Evolutionary conservation across 2,329 filamentous ascomycete species (phyloP).

Genomic region (Claviceps maximensis): DNA sequence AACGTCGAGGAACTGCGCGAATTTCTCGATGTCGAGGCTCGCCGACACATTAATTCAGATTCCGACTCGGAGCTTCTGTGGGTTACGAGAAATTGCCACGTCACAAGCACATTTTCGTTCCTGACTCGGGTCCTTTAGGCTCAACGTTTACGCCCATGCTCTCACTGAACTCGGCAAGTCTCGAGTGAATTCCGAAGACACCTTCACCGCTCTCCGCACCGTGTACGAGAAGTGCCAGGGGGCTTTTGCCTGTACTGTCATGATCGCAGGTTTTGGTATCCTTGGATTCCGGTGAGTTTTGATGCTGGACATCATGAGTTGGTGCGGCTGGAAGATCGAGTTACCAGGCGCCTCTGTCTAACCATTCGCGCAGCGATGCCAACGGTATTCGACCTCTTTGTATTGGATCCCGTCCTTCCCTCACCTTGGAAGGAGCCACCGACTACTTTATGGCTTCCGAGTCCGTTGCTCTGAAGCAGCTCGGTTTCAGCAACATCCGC

Average conservation of each 20-base stretch:
- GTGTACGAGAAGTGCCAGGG: conserved; percentile 65
- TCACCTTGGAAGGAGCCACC: conserved; percentile 44
- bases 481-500: conserved; percentile 62
- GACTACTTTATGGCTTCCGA: conserved; percentile 92
- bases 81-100: neutral
- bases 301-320: neutral
- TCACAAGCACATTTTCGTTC: neutral
- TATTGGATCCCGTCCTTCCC: conserved; percentile 59
- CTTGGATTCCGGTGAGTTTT: conserved; percentile 52
- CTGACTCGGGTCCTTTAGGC: conserved; percentile 17
- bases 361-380: conserved; percentile 2
- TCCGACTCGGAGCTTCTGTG: conserved; percentile 56
- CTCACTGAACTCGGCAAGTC: conserved; percentile 70
- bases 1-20: conserved; percentile 55
- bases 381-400: conserved; percentile 67
- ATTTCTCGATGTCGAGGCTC: conserved; percentile 65
- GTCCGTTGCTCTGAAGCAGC: conserved; percentile 68
- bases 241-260: conserved; percentile 67
- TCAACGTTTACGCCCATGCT: conserved; percentile 79
- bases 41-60: conserved; percentile 81
- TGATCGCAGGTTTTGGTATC: conserved; percentile 70
- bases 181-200: conserved; percentile 64
- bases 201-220: conserved; percentile 56
- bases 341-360: neutral
- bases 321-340: neutral